Percentiles rank a stretch among this genome's conserved stretches.
Evolutionary conservation across 257 asterid species (phyloP).

Genomic region (Nicotiana otophora): DNA sequence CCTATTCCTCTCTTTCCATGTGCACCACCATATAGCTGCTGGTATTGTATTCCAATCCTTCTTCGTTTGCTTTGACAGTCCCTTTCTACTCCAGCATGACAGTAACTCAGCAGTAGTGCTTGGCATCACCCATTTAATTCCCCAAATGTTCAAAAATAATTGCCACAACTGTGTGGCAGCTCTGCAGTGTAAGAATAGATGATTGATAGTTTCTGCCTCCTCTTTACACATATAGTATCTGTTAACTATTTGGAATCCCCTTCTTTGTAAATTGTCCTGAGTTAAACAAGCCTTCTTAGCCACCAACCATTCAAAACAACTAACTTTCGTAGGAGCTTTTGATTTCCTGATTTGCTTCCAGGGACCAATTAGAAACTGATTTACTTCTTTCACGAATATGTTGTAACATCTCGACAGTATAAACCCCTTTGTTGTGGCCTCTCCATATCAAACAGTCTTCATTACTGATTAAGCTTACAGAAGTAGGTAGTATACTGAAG

Average conservation of each 20-base stretch:
- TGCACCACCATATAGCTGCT: not conserved
- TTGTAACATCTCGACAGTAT: not conserved
- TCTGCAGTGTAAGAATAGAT: not conserved
- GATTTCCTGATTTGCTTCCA: not conserved
- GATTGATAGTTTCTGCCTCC: not conserved
- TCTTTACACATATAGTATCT: not conserved
- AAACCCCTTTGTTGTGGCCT: not conserved
- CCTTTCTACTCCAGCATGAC: not conserved
- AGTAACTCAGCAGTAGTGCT: not conserved
- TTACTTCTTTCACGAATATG: not conserved
- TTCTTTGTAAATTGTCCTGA: not conserved
- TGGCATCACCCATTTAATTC: not conserved
- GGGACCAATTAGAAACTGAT: constrained; percentile 2
- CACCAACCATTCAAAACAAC: not conserved
- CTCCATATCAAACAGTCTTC: not conserved
- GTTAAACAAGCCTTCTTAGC: not conserved
- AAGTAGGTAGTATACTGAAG: not conserved
- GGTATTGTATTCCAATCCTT: not conserved
- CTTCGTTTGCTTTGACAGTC: not conserved
- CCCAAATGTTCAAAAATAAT: not conserved
- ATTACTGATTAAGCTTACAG: not conserved
- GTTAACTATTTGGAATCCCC: not conserved
- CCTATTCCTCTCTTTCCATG: not conserved
- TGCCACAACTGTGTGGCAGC: not conserved
- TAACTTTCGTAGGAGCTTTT: not conserved